Evolutionary conservation across 768 basidiomycete species (phyloP).

Genomic region (Porpolomopsis calyptriformis): DNA sequence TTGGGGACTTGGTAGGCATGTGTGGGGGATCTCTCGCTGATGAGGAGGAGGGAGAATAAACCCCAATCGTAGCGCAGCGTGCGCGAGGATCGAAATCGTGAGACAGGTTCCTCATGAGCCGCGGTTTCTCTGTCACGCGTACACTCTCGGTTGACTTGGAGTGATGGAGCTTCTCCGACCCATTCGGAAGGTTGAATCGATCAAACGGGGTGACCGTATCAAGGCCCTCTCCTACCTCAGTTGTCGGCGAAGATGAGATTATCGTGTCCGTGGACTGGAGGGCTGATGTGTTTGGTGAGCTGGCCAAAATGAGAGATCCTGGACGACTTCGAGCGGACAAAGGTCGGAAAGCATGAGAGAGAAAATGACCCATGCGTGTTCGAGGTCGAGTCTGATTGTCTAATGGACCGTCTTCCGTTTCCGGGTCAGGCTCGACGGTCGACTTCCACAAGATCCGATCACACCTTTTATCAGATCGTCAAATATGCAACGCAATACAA

Average conservation of each 20-base stretch:
- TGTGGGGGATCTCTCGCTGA: not conserved
- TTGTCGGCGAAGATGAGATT: slow-evolving; percentile 16
- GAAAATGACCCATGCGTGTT: slow-evolving; percentile 43
- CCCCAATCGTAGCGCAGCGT: not conserved
- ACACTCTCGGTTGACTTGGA: slow-evolving; percentile 21
- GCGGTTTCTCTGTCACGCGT: slow-evolving; percentile 11
- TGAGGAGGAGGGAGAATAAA: not conserved
- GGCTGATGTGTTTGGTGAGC: not conserved
- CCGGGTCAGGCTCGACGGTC: slow-evolving; percentile 41
- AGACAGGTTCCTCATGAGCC: not conserved
- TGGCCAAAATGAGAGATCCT: slow-evolving; percentile 24
- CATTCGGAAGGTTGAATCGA: slow-evolving; percentile 12
- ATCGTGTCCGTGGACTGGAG: not conserved
- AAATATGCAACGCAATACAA: not conserved
- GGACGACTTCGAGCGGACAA: slow-evolving; percentile 28
- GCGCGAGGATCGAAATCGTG: not conserved
- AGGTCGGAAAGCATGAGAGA: slow-evolving; percentile 44
- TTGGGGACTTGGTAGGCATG: slow-evolving; percentile 1
- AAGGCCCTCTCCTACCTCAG: slow-evolving; percentile 10
- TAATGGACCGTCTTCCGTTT: slow-evolving; percentile 26
- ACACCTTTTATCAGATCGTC: slow-evolving; percentile 40
- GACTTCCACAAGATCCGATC: slow-evolving; percentile 80
- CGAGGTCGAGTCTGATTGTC: slow-evolving; percentile 24
- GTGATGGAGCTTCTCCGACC: slow-evolving; percentile 8
- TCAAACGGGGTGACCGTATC: slow-evolving; percentile 16